These are phyloP conservation scores for Colletotrichum neosansevieriae DNA, from an alignment of 2,329 filamentous ascomycete genomes.

Conservation along the genomic window DNA sequence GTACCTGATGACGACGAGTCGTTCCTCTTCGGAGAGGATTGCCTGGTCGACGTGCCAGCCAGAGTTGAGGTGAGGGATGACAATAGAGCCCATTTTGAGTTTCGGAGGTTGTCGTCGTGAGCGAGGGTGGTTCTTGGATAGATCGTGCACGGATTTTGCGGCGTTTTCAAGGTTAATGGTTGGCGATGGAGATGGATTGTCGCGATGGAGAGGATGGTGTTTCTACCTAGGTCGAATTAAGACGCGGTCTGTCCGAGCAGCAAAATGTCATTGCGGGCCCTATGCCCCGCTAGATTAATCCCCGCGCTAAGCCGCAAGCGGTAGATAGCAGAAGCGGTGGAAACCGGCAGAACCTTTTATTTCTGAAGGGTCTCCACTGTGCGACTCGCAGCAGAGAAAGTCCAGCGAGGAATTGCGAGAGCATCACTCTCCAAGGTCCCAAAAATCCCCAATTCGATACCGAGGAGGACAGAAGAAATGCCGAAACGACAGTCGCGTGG, in stretches of 20 bases:
- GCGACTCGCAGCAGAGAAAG: not conserved
- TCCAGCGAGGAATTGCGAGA: not conserved
- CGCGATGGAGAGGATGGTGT: constrained; percentile 6
- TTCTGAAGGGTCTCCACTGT: constrained; percentile 37
- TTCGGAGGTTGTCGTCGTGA: not conserved
- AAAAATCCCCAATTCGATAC: not conserved
- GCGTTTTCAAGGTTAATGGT: not conserved
- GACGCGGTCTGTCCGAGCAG: constrained; percentile 1
- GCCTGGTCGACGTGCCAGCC: constrained; percentile 85
- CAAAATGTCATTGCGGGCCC: constrained; percentile 37
- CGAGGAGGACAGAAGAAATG: constrained; percentile 49
- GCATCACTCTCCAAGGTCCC: no score
- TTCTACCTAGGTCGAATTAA: constrained; percentile 6
- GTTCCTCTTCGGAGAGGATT: constrained; percentile 79
- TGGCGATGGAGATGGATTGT: not conserved
- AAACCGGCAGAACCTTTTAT: constrained; percentile 42
- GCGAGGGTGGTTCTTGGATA: not conserved
- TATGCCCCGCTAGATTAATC: constrained; percentile 22
- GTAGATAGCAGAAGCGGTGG: constrained; percentile 31
- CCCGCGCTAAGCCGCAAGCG: constrained; percentile 31
- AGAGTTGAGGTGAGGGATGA: constrained; percentile 89
- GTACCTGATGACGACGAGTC: constrained; percentile 77
- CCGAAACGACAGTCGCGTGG: constrained; percentile 57
- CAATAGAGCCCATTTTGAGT: constrained; percentile 78
- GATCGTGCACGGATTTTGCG: not conserved